A percentile compares a stretch with the other conserved stretches of the same genome.
Conservation (phyloP, 176 grass and related monocot genomes). For the Sorghum bicolor region Sorghum_bicolor_NCBIv3 NC_012875.2:55985001-55985500, state of each 20-base stretch:
- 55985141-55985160: slow-evolving; percentile 4
- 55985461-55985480: slow-evolving; percentile 11
- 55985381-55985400: slow-evolving; percentile 11
- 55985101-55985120: neutral
- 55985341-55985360: slow-evolving; percentile 28
- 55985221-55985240: slow-evolving; percentile 6
- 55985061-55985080: neutral
- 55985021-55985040: neutral
- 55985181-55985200: slow-evolving; percentile 25
- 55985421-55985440: slow-evolving; percentile 15
- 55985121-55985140: slow-evolving; percentile 25
- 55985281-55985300: slow-evolving; percentile 23
- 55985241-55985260: slow-evolving; percentile 22
- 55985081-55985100: slow-evolving; percentile 23
- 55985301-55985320: neutral
- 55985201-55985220: slow-evolving; percentile 16
- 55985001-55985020: neutral
- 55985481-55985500: slow-evolving; percentile 19
- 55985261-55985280: slow-evolving; percentile 29
- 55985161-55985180: slow-evolving; percentile 19
- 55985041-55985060: neutral
- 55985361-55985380: neutral
- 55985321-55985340: slow-evolving; percentile 14
- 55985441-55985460: slow-evolving; percentile 8
- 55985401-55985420: slow-evolving; percentile 27